phyloP scores from a whole-genome alignment of 2,329 filamentous ascomycete species.

The Pezicula carpinea region DNA sequence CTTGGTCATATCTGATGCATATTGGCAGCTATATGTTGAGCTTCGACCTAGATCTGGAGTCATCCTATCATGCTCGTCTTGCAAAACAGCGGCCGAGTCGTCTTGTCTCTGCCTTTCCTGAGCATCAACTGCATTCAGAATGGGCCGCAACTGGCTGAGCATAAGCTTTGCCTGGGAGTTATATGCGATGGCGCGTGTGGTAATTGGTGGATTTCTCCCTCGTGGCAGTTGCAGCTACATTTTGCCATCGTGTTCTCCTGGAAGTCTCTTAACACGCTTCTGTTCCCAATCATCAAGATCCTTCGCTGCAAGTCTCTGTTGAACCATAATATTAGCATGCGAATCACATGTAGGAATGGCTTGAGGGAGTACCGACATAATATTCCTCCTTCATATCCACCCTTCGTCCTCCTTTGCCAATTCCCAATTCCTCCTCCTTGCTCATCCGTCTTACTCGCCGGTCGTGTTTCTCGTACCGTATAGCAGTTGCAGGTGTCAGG shows the following conservation, averaged over 20 bases:
- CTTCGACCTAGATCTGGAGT: too few species aligned
- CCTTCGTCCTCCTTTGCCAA: constrained; percentile 66
- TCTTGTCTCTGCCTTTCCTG: too few species aligned
- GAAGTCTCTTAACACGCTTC: constrained; percentile 83
- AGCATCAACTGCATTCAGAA: too few species aligned
- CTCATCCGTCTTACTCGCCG: constrained; percentile 81
- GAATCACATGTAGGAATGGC: background rate
- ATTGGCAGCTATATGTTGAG: too few species aligned
- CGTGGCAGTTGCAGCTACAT: constrained; percentile 40
- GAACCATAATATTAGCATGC: constrained; percentile 9
- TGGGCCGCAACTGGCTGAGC: too few species aligned
- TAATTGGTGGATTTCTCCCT: too few species aligned
- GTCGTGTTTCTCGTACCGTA: constrained; percentile 92
- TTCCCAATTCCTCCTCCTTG: constrained; percentile 79
- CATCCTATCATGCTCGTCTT: too few species aligned
- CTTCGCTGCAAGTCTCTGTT: constrained; percentile 74
- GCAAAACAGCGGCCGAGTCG: too few species aligned
- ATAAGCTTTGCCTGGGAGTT: too few species aligned
- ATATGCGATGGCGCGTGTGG: too few species aligned
- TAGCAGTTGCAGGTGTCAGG: constrained; percentile 86
- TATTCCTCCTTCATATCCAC: constrained; percentile 84
- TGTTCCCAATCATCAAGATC: constrained; percentile 97
- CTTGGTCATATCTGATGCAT: too few species aligned
- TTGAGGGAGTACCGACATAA: constrained; percentile 55
- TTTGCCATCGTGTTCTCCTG: constrained; percentile 84